Conservation (phyloP, 2,329 filamentous ascomycete species). For the Sarocladium oryzae region DNA sequence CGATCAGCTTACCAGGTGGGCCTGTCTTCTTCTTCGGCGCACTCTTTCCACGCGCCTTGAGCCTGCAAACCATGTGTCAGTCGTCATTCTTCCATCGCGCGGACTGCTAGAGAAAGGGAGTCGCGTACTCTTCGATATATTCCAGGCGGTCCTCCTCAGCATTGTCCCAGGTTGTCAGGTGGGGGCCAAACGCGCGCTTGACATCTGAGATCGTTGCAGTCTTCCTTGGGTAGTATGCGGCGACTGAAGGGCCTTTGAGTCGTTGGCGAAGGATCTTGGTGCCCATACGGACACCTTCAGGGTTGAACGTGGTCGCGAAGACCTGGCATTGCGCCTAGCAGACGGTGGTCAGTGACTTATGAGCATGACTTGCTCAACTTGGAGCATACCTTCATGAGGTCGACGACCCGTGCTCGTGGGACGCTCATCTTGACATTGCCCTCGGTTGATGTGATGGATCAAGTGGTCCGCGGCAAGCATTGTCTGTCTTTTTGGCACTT, state of each 20-base stretch:
- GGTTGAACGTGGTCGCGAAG: constrained; percentile 90
- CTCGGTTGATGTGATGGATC: not conserved
- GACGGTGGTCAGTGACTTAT: not conserved
- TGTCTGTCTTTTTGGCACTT: constrained; percentile 18
- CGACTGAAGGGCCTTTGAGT: constrained; percentile 74
- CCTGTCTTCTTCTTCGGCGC: constrained; percentile 82
- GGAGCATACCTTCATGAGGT: constrained; percentile 67
- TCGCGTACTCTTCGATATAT: constrained; percentile 55
- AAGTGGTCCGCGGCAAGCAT: not conserved
- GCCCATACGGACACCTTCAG: constrained; percentile 70
- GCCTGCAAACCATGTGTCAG: constrained; percentile 38
- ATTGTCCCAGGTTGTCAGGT: constrained; percentile 65
- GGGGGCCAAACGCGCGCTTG: constrained; percentile 59
- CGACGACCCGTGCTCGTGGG: constrained; percentile 54
- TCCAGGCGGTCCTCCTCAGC: constrained; percentile 74
- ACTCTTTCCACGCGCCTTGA: constrained; percentile 77
- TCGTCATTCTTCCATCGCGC: constrained; percentile 6
- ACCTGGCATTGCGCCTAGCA: constrained; percentile 84
- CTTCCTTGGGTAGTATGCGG: constrained; percentile 80
- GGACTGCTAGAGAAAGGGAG: constrained; percentile 17
- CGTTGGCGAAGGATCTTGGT: constrained; percentile 90
- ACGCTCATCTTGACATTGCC: constrained; percentile 49
- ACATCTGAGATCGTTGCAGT: constrained; percentile 67
- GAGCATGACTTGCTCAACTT: constrained; percentile 17
- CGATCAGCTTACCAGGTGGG: constrained; percentile 26